These are phyloP conservation scores for Penicillium pancosmium DNA, from an alignment of 495 filamentous ascomycete species.

Conservation along the genomic window DNA sequence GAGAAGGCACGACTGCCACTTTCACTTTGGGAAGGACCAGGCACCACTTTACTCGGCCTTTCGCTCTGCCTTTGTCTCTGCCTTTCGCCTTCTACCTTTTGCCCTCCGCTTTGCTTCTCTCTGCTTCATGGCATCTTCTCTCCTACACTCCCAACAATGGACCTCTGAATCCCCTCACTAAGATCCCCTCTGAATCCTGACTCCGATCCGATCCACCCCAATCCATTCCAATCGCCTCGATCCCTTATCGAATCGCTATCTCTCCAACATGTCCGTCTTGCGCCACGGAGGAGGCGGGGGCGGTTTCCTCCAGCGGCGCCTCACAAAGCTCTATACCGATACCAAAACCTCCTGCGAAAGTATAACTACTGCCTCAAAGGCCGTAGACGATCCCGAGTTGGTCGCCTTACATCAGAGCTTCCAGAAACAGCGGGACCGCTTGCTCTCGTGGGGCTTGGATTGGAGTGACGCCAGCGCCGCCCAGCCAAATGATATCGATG, in stretches of 20 bases:
- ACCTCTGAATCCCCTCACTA: background rate
- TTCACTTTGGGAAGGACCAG: constrained; percentile 12
- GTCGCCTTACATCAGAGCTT: constrained; percentile 58
- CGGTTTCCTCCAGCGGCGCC: constrained; percentile 61
- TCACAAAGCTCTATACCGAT: constrained; percentile 90
- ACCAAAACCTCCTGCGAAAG: constrained; percentile 88
- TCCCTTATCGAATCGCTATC: constrained; percentile 29
- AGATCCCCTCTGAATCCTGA: background rate
- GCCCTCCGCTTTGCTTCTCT: constrained; percentile 3
- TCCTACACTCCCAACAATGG: background rate
- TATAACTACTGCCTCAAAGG: constrained; percentile 70
- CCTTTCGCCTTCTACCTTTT: constrained; percentile 2
- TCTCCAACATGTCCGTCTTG: constrained; percentile 52
- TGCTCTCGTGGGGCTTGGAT: constrained; percentile 87
- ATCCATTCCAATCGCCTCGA: background rate
- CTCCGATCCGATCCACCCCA: background rate
- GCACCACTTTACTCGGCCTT: constrained; percentile 16
- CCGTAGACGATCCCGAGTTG: constrained; percentile 56
- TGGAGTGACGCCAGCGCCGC: constrained; percentile 76
- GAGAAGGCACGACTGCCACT: background rate
- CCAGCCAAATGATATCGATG: constrained; percentile 80
- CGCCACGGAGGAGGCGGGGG: constrained; percentile 48
- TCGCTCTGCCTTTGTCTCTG: background rate
- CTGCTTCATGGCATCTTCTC: constrained; percentile 14
- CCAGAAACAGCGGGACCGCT: constrained; percentile 59